These are phyloP conservation scores for Cladosporium sp. DNA, from an alignment of 2,329 filamentous ascomycete species.

Conservation along the genomic window DNA sequence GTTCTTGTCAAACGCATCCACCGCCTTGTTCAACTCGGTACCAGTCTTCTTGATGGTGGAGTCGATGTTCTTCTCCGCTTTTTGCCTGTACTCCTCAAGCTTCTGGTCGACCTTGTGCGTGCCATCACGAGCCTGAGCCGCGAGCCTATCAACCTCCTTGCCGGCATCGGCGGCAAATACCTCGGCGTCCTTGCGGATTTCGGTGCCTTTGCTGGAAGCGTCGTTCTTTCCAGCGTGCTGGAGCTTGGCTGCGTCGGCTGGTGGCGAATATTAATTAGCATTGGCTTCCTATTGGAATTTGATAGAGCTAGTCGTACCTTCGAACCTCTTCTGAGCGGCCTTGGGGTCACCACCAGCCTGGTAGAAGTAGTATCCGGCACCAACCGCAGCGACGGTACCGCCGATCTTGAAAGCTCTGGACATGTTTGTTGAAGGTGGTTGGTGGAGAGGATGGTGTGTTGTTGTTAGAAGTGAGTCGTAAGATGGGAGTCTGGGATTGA, in stretches of 20 bases:
- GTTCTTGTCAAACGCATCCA: slow-evolving; percentile 80
- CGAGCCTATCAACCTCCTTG: slow-evolving; percentile 56
- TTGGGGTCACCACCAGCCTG: slow-evolving; percentile 77
- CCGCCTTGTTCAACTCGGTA: slow-evolving; percentile 52
- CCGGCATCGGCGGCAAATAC: slow-evolving; percentile 46
- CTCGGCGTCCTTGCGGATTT: slow-evolving; percentile 67
- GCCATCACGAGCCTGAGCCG: slow-evolving; percentile 24
- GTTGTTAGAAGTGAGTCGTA: neutral
- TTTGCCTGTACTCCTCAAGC: slow-evolving; percentile 28
- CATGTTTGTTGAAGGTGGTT: slow-evolving; percentile 7
- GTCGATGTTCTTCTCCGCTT: slow-evolving; percentile 63
- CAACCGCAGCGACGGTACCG: slow-evolving; percentile 64
- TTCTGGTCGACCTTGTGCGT: slow-evolving; percentile 29
- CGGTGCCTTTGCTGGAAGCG: slow-evolving; percentile 62
- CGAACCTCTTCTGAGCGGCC: slow-evolving; percentile 80
- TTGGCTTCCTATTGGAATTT: neutral
- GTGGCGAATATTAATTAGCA: neutral
- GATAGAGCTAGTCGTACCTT: slow-evolving; percentile 57
- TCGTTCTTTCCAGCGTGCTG: slow-evolving; percentile 68
- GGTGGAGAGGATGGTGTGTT: neutral
- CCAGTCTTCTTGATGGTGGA: slow-evolving; percentile 66
- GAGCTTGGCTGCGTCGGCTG: slow-evolving; percentile 75
- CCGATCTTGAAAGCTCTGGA: slow-evolving; percentile 28
- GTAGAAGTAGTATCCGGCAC: slow-evolving; percentile 89
- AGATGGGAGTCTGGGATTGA: slow-evolving; percentile 1